Conservation (phyloP, 1,139 yeast genomes). For the Saccharomyces hybrid region DNA sequence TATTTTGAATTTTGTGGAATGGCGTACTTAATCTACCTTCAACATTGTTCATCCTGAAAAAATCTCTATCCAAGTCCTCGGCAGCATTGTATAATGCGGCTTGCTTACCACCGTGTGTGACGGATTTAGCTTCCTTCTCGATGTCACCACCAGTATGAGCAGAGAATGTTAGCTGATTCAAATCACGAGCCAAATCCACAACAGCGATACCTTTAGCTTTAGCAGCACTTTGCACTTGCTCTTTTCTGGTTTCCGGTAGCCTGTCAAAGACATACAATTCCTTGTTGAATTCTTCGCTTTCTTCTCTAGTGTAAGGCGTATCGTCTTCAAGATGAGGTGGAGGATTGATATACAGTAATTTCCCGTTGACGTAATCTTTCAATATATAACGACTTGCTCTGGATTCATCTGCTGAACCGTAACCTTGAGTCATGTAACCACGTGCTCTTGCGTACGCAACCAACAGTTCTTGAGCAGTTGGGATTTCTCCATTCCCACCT, state of each 20-base stretch:
- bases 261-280: conserved; percentile 59
- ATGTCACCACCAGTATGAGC: conserved; percentile 55
- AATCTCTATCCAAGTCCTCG: conserved; percentile 75
- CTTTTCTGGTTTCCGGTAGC: conserved; percentile 64
- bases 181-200: conserved; percentile 62
- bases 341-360: conserved; percentile 74
- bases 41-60: conserved; percentile 60
- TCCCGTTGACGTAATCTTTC: conserved; percentile 93
- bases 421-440: conserved; percentile 96
- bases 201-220: conserved; percentile 46
- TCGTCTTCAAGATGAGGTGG: conserved; percentile 61
- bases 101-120: conserved; percentile 69
- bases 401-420: conserved; percentile 94
- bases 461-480: conserved; percentile 82
- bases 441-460: conserved; percentile 94
- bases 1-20: conserved; percentile 49
- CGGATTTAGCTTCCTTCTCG: conserved; percentile 35
- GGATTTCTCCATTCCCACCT: conserved; percentile 61
- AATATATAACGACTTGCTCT: conserved; percentile 88
- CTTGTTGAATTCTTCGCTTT: conserved; percentile 59
- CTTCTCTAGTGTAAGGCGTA: conserved; percentile 41
- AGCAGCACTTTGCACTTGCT: conserved; percentile 61
- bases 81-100: conserved; percentile 73
- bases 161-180: conserved; percentile 68
- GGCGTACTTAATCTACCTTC: conserved; percentile 62